phyloP scores from a whole-genome alignment of 495 filamentous ascomycete species.

The Aspergillus haitiensis region DNA sequence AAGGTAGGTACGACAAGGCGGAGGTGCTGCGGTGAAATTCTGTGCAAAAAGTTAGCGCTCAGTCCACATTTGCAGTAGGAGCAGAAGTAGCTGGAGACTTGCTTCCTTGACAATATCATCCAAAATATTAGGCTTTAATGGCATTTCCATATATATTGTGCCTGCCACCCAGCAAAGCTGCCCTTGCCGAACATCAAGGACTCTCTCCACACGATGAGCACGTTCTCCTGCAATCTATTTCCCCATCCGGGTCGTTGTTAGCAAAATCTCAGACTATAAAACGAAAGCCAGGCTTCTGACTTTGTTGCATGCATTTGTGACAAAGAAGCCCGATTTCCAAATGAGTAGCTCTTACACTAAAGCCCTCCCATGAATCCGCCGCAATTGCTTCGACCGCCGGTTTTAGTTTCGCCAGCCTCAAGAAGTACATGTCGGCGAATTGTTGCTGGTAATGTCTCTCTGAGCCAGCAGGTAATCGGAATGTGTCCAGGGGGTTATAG shows the following conservation, averaged over 20 bases:
- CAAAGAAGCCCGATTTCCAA: neutral
- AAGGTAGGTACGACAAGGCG: constrained; percentile 74
- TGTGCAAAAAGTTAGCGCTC: constrained; percentile 32
- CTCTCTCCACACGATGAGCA: constrained; percentile 73
- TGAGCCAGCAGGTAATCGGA: constrained; percentile 64
- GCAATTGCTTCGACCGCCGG: constrained; percentile 76
- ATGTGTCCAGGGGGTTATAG: constrained; percentile 76
- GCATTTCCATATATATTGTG: constrained; percentile 96
- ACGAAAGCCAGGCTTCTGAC: too few relatives aligned
- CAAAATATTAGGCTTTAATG: constrained; percentile 92
- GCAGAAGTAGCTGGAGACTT: constrained; percentile 30
- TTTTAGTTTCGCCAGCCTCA: constrained; percentile 85
- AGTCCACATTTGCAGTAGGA: neutral
- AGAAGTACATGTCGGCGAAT: constrained; percentile 95
- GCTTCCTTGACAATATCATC: constrained; percentile 94
- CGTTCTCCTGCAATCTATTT: constrained; percentile 71
- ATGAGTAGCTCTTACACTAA: constrained; percentile 47
- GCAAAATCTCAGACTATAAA: neutral
- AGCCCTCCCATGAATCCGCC: constrained; percentile 70
- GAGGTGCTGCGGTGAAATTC: constrained; percentile 85
- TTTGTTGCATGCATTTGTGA: too few relatives aligned
- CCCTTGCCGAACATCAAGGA: constrained; percentile 93
- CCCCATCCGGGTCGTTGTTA: constrained; percentile 12
- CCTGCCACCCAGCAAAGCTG: constrained; percentile 94
- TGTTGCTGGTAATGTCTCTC: constrained; percentile 87